phyloP scores from a whole-genome alignment of 2,329 filamentous ascomycete genomes.

The Diaporthe humulicola region DNA sequence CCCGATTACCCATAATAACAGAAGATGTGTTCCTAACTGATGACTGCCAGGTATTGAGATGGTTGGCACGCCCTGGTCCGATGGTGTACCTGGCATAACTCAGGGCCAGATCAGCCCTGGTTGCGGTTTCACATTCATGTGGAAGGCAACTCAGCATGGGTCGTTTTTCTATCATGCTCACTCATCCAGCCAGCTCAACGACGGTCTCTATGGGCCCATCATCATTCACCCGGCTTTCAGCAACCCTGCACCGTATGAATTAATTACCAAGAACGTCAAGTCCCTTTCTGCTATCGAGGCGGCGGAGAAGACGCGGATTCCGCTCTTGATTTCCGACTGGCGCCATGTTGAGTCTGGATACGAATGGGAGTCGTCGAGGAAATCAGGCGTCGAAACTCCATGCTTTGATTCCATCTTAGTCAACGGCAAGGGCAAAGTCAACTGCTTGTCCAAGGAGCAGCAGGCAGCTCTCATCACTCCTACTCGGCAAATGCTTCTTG shows the following conservation, averaged over 20 bases:
- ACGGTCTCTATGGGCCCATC: background rate
- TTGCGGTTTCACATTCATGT: background rate
- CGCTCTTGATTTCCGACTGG: background rate
- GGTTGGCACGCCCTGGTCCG: background rate
- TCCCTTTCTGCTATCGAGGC: background rate
- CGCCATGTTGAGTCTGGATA: background rate
- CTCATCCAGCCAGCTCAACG: background rate
- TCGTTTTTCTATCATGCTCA: background rate
- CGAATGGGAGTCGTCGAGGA: background rate
- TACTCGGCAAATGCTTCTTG: background rate
- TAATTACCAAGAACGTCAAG: background rate
- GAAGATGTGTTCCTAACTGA: background rate
- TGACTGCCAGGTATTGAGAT: background rate
- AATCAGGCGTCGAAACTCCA: background rate
- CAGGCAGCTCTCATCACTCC: background rate
- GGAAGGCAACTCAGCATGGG: background rate
- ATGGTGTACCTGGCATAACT: background rate
- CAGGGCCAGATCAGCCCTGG: background rate
- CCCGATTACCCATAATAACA: background rate
- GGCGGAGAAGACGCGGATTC: background rate
- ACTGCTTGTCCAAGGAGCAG: background rate
- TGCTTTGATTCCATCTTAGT: background rate
- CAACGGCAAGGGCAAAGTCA: background rate
- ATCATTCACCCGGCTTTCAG: background rate
- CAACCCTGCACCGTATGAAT: background rate